phyloP scores from a whole-genome alignment of 768 basidiomycete genomes.

The Russula sp. region DNA sequence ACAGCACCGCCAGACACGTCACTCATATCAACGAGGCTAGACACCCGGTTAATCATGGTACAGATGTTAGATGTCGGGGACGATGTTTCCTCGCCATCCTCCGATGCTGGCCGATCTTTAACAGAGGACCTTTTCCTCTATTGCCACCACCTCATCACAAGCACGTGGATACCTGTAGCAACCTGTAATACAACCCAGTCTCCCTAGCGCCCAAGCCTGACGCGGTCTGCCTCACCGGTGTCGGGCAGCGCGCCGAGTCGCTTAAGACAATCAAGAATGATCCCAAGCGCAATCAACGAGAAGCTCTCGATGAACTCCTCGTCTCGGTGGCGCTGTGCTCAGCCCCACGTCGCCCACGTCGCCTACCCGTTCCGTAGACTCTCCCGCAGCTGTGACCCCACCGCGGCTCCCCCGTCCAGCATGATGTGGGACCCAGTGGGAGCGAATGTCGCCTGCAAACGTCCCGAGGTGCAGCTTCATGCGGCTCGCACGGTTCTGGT shows the following conservation, averaged over 20 bases:
- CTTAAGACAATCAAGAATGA: slow-evolving; percentile 4
- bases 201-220: background rate
- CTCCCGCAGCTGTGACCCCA: slow-evolving; percentile 26
- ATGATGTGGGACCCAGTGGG: slow-evolving; percentile 35
- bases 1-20: too few species aligned
- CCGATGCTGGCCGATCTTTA: too few species aligned
- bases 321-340: slow-evolving; percentile 37
- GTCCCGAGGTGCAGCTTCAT: slow-evolving; percentile 56
- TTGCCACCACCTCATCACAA: background rate
- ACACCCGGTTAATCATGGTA: too few species aligned
- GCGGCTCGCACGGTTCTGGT: slow-evolving; percentile 51
- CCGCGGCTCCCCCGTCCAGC: background rate
- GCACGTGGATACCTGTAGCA: background rate
- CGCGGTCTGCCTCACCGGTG: background rate
- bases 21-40: too few species aligned
- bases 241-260: background rate
- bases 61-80: too few species aligned
- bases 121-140: background rate
- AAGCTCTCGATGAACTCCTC: slow-evolving; percentile 48
- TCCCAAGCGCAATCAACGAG: slow-evolving; percentile 54
- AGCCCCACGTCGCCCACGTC: slow-evolving; percentile 64
- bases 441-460: slow-evolving; percentile 48
- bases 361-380: slow-evolving; percentile 53
- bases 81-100: too few species aligned
- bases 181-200: background rate